Conservation (phyloP, 768 basidiomycete genomes). For the Dioszegia hungarica region DNA sequence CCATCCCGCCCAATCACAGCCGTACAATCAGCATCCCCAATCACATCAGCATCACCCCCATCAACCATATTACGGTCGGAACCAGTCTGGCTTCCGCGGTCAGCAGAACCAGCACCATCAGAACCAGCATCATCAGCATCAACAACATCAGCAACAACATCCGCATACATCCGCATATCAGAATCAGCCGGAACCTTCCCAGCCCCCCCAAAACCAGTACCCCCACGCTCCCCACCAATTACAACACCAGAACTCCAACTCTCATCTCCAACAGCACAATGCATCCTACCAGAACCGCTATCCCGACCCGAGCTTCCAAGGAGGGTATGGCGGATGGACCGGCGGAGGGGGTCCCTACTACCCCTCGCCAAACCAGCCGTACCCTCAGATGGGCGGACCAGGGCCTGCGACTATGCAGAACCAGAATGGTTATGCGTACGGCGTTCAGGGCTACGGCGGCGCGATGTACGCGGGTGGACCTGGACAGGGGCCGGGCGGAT, state of each 20-base stretch:
- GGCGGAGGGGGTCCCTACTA: conserved; percentile 1
- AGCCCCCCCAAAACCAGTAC: neutral
- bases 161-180: conserved; percentile 11
- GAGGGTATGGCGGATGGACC: neutral
- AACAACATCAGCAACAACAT: conserved; percentile 3
- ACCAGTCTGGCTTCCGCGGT: neutral
- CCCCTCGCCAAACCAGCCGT: conserved; percentile 5
- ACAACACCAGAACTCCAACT: neutral
- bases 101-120: neutral
- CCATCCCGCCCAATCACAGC: neutral
- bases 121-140: neutral
- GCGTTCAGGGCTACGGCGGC: neutral
- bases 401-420: conserved; percentile 36
- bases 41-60: neutral
- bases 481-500: neutral
- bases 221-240: neutral
- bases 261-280: neutral
- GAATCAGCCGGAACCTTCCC: conserved; percentile 11
- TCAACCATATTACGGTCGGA: neutral
- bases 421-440: conserved; percentile 33
- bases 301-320: neutral
- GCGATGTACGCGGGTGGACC: neutral
- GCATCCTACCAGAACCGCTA: neutral
- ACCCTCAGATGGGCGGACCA: conserved; percentile 35
- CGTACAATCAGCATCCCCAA: neutral